Base-by-base conservation (phyloP, 805 yeast genomes). In the Ogataea methylovora region DNA sequence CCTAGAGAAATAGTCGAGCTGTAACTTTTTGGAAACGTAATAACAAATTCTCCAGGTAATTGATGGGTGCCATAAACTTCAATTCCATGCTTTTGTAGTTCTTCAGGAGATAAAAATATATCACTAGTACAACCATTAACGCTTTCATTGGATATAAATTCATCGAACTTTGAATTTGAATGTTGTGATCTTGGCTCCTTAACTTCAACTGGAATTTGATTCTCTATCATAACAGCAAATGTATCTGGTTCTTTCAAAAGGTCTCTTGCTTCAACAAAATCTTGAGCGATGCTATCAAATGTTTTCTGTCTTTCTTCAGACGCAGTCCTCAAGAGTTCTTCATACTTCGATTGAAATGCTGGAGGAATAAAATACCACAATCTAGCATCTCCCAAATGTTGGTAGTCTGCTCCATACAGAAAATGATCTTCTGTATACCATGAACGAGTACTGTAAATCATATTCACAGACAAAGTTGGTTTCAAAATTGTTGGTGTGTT, bases 341-440 rank as follows among this genome's bases (percentile, higher is more conserved):
- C 84, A 47, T 71, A 79, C 36, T 67, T 68, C 2, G 53, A 65
- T 34, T 67, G 66, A 33, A 73, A 73, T 45, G 61, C 59, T 12
- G 78, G 79, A 0, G 80, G 71, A n/a, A 81, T 64, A 36, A 77
- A 67, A 40, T 74, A 78, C 84, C 85, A 77, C 14, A 71, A 46
- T 46, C 69, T 72, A 11, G 62, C 46, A 6, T 71, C 70, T 2
- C 87, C 88, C 32, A 63, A 43, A 41, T 74, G 76, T 30, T 67
- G 72, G 40, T 67, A 79, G 46, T 73, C 76, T 20, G 68, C 56
- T 9, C 61, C 48, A 29, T 75, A 74, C 3, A 79, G 51, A 51
- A 71, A 73, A 40, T 74, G 81, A 42, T 80, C 87, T 43, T 74
- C 83, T 35, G 67, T 52, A 15, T 56, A 52, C 85, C 85, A 81